Percentiles rank a stretch among this genome's conserved stretches.
Conservation (phyloP, 495 filamentous ascomycete genomes). For the Neurospora sp. region DNA sequence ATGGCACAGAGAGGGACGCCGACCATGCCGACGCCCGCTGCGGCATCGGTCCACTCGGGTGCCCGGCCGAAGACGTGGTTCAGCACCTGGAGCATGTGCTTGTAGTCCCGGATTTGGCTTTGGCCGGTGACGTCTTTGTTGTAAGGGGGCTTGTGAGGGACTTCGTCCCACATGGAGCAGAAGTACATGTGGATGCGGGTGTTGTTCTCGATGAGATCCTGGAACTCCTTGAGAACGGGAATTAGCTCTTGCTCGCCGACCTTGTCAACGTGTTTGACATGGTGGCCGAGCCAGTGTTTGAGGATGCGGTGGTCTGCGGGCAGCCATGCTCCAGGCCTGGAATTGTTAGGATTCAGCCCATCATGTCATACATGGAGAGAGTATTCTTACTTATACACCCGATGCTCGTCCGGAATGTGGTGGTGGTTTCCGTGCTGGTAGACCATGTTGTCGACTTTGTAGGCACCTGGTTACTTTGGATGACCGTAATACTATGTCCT, state of each 20-base stretch:
- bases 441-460: conserved; percentile 25
- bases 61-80: conserved; percentile 53
- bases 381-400: conserved; percentile 24
- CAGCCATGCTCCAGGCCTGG: conserved; percentile 41
- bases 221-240: conserved; percentile 38
- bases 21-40: conserved; percentile 48
- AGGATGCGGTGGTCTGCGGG: conserved; percentile 43
- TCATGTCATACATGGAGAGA: background rate
- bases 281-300: conserved; percentile 36
- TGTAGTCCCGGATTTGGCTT: conserved; percentile 51
- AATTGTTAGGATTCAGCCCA: background rate
- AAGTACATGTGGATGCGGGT: conserved; percentile 43
- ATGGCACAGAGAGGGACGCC: conserved; percentile 60
- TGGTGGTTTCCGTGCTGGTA: conserved; percentile 34
- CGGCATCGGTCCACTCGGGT: conserved; percentile 49
- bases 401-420: conserved; percentile 34
- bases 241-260: conserved; percentile 31
- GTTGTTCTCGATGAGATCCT: conserved; percentile 37
- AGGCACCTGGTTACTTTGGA: background rate
- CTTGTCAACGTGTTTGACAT: conserved; percentile 36
- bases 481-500: background rate
- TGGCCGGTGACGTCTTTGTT: conserved; percentile 48
- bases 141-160: conserved; percentile 51
- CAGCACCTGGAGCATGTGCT: conserved; percentile 54
- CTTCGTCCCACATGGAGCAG: conserved; percentile 54